Conservation (phyloP, 2,329 filamentous ascomycete genomes). For the Zasmidium cellare region DNA sequence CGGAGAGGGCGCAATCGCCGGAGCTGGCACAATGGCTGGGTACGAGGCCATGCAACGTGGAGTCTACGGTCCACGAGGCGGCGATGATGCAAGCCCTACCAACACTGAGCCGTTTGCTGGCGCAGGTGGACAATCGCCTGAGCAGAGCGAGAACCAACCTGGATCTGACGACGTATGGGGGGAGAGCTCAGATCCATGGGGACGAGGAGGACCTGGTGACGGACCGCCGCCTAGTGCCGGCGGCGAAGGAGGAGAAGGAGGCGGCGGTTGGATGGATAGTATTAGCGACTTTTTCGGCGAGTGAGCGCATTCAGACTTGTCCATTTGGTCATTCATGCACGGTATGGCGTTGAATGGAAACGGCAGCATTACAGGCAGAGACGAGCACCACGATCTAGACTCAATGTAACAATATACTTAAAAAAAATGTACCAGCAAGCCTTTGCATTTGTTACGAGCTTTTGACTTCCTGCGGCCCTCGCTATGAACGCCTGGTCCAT, state of each 20-base stretch:
- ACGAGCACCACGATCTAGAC: not conserved
- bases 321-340: not conserved
- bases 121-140: constrained; percentile 9
- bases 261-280: constrained; percentile 18
- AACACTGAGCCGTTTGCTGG: constrained; percentile 29
- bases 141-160: constrained; percentile 16
- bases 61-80: constrained; percentile 33
- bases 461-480: too few species aligned
- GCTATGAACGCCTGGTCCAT: not conserved
- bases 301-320: not conserved
- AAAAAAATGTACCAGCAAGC: not conserved
- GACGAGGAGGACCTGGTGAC: constrained; percentile 36
- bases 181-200: constrained; percentile 32
- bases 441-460: not conserved
- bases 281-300: constrained; percentile 22
- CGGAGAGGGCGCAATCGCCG: constrained; percentile 42
- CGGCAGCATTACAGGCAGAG: not conserved
- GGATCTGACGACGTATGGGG: constrained; percentile 29
- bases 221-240: constrained; percentile 25
- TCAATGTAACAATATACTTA: not conserved
- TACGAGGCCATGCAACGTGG: constrained; percentile 64
- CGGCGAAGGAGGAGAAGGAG: constrained; percentile 17
- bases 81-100: constrained; percentile 35
- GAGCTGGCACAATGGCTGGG: constrained; percentile 61
- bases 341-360: not conserved